Percentiles rank a stretch among this genome's conserved stretches.
These are phyloP conservation scores for Mycena haematopus DNA, from an alignment of 768 basidiomycete genomes.

Conservation along the genomic window DNA sequence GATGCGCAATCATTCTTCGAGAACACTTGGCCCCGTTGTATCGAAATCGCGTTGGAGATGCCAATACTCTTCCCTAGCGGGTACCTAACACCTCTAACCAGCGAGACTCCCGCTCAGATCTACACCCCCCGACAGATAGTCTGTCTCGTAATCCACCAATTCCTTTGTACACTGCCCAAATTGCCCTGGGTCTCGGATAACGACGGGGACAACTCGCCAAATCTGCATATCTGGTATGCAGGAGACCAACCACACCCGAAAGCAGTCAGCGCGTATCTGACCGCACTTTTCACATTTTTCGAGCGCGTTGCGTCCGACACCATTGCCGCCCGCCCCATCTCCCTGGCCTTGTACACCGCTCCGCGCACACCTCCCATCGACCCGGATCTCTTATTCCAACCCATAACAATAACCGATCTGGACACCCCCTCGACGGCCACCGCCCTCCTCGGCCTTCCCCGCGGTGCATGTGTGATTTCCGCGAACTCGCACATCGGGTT, in stretches of 20 bases:
- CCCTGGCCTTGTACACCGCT: constrained; percentile 13
- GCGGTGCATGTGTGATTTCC: constrained; percentile 26
- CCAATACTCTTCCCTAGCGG: constrained; percentile 20
- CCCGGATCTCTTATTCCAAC: neutral
- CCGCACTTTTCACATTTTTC: constrained; percentile 23
- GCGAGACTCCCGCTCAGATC: neutral
- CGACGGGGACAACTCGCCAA: constrained; percentile 21
- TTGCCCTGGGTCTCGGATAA: constrained; percentile 5
- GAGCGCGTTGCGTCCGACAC: constrained; percentile 9
- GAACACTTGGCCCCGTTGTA: constrained; percentile 15
- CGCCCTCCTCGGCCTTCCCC: constrained; percentile 4
- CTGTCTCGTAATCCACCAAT: constrained; percentile 27
- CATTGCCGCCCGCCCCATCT: neutral
- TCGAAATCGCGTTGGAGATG: constrained; percentile 23
- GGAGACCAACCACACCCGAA: constrained; percentile 26
- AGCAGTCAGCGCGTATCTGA: constrained; percentile 22
- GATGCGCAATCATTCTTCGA: constrained; percentile 8
- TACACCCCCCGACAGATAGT: constrained; percentile 11
- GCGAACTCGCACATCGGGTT: constrained; percentile 25
- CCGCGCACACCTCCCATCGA: neutral
- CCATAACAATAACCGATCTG: constrained; percentile 11
- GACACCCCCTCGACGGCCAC: constrained; percentile 1
- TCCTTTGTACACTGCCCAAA: constrained; percentile 26
- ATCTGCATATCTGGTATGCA: constrained; percentile 25
- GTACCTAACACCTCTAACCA: neutral